Evolutionary conservation across 768 basidiomycete species (phyloP).

Genomic region (Calocybe cyanea): DNA sequence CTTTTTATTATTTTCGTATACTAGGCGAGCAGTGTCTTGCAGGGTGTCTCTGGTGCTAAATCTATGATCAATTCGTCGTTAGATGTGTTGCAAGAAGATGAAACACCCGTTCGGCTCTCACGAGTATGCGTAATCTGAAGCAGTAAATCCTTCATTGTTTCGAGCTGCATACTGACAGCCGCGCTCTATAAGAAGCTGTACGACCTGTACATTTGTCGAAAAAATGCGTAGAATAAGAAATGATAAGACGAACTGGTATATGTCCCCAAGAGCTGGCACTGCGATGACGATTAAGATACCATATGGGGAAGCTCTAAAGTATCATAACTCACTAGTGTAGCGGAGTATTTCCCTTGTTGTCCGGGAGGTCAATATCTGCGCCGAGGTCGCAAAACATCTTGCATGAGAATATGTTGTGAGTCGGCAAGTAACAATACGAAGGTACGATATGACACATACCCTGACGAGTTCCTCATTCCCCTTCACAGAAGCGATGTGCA

Average conservation of each 20-base stretch:
- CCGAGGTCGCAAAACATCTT: constrained; percentile 91
- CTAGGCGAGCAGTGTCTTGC: constrained; percentile 74
- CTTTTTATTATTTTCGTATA: constrained; percentile 79
- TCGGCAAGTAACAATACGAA: not conserved
- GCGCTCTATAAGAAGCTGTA: constrained; percentile 83
- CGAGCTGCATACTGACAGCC: constrained; percentile 80
- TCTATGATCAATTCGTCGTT: constrained; percentile 31
- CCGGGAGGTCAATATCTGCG: constrained; percentile 86
- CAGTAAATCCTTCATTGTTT: constrained; percentile 90
- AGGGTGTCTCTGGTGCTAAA: constrained; percentile 73
- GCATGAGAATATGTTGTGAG: constrained; percentile 3
- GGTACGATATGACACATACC: constrained; percentile 41
- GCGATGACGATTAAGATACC: constrained; percentile 8
- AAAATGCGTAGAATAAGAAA: constrained; percentile 5
- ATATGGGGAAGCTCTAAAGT: constrained; percentile 7
- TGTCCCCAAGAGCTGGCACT: constrained; percentile 91
- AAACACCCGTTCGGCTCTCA: constrained; percentile 31
- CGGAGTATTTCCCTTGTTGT: constrained; percentile 89
- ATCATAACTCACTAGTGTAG: constrained; percentile 76
- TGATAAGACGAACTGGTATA: constrained; percentile 51
- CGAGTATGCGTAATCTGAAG: constrained; percentile 92
- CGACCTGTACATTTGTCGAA: constrained; percentile 44
- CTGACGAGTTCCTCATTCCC: constrained; percentile 89
- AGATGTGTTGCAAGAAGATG: not conserved
- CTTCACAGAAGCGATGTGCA: constrained; percentile 83